A percentile compares a stretch with the other conserved stretches of the same genome.
These are phyloP conservation scores for Smallanthus sonchifolius DNA, from an alignment of 129 eudicot species.

Conservation along the genomic window DNA sequence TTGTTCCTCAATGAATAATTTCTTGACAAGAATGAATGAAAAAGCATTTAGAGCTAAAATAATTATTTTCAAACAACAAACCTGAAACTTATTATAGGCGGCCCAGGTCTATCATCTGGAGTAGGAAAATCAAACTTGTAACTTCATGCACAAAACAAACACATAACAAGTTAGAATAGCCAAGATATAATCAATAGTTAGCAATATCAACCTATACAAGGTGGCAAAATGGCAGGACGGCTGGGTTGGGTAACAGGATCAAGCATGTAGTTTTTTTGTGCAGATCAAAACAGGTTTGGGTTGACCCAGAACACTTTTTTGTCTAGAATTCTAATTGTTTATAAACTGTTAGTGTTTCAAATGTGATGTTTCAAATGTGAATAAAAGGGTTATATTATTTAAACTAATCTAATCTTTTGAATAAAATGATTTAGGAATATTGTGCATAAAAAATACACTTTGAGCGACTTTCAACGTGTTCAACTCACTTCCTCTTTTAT, in stretches of 20 bases:
- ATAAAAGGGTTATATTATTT: neutral
- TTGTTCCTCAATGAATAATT: slow-evolving; percentile 6
- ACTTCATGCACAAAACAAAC: slow-evolving; percentile 41
- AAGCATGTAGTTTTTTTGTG: neutral
- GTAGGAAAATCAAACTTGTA: slow-evolving; percentile 98
- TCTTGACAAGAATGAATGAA: slow-evolving; percentile 1
- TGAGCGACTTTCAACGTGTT: neutral
- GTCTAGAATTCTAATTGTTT: neutral
- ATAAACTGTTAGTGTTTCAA: neutral
- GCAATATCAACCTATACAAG: neutral
- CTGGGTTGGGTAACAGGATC: neutral
- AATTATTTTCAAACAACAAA: slow-evolving; percentile 20
- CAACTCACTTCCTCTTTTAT: neutral
- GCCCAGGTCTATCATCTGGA: slow-evolving; percentile 96
- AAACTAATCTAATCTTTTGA: neutral
- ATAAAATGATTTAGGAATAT: neutral
- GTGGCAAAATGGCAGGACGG: neutral
- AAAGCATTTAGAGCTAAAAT: slow-evolving; percentile 8
- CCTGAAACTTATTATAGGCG: slow-evolving; percentile 99
- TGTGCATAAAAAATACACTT: neutral
- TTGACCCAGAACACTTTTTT: neutral
- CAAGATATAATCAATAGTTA: neutral
- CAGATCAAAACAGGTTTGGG: neutral
- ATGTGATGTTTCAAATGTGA: neutral
- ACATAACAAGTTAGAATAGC: slow-evolving; percentile 2